Conservation (phyloP, 352 stramenopile genomes). For the Phytophthora pini region DNA sequence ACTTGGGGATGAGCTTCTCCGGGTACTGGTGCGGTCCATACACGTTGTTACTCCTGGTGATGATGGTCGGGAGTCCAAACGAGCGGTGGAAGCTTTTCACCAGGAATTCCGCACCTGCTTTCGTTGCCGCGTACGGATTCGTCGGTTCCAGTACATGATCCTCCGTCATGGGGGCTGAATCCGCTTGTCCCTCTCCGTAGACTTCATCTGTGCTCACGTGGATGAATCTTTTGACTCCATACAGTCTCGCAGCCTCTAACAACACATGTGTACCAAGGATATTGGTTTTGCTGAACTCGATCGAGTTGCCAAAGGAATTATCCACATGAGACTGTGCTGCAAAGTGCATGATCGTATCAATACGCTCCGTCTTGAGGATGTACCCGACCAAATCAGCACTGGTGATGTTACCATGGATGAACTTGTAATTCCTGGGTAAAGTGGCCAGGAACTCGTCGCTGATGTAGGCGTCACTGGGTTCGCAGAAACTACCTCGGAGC, state of each 20-base stretch:
- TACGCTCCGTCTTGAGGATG: slow-evolving; percentile 94
- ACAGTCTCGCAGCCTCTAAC: slow-evolving; percentile 94
- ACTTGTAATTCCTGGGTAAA: slow-evolving; percentile 90
- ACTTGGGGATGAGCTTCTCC: slow-evolving; percentile 99
- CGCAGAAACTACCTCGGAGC: slow-evolving; percentile 66
- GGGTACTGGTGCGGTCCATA: slow-evolving; percentile 99
- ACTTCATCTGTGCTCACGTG: slow-evolving; percentile 99
- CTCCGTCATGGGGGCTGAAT: slow-evolving; percentile 94
- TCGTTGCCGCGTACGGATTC: slow-evolving; percentile 98
- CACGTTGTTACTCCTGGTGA: slow-evolving; percentile 99
- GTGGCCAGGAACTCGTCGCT: slow-evolving; percentile 31
- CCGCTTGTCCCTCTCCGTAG: slow-evolving; percentile 95
- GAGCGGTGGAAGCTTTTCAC: slow-evolving; percentile 94
- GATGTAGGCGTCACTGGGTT: slow-evolving; percentile 42
- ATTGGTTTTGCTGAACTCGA: slow-evolving; percentile 98
- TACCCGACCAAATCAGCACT: slow-evolving; percentile 95
- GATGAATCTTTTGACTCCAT: slow-evolving; percentile 95
- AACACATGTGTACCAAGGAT: slow-evolving; percentile 98
- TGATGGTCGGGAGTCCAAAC: slow-evolving; percentile 96
- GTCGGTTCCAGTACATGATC: slow-evolving; percentile 96
- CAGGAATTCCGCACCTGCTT: slow-evolving; percentile 98
- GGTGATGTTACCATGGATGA: slow-evolving; percentile 98
- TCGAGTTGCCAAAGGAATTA: slow-evolving; percentile 99
- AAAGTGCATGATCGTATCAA: slow-evolving; percentile 99
- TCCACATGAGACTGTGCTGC: slow-evolving; percentile 98